Base-by-base conservation (phyloP, 768 basidiomycete species). In the Saitozyma sp. region DNA sequence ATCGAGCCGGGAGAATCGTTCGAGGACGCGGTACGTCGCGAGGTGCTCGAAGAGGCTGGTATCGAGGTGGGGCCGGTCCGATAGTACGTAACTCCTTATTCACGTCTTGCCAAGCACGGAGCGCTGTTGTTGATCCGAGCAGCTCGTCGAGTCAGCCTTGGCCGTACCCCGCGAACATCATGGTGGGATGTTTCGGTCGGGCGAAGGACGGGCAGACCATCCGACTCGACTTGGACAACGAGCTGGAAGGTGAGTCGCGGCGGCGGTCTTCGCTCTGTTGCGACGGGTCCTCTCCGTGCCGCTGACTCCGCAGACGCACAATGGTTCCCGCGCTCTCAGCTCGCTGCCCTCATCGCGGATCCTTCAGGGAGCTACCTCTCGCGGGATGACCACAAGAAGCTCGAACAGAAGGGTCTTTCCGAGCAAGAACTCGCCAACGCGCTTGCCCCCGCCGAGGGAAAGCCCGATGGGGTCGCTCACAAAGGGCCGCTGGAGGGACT, bases 11-110 rank as follows among this genome's bases (percentile, higher is more conserved):
- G 89, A 9, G 95, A 99, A 78, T 86, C 89, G 0, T 89, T 96
- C 66, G 95, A 99, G 75, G 93, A 97, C 69, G 89, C 94, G 2
- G 93, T 97, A 39, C 83, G 85, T 56, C 84, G 95, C 45, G 95
- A 98, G 79, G 88, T 95, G 78, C 91, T 91, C 87, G 95, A 99
- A 78, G 95, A 98, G 78, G 90, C 91, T 2, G 95, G 95, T 5
- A 84, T 98, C n/a, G 85, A 84, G 52, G 90, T 91, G 20, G 88
- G 88, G 82, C 84, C 91, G 66, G 84, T 93, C 29, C 83, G 83
- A 67, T 97, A 95, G 76, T 77, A 50, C 73, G 78, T 67, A n/a
- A 11, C 13, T 13, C 9, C 14, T 29, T 14, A 7, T 45, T 43
- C 42, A 14, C 52, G 14, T 9, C 6, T 19, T 60, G 10, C 9